A percentile compares a stretch with the other conserved stretches of the same genome.
Evolutionary conservation across 1,284 basidiomycete species (phyloP).

Genomic region (Hemileia vastatrix): DNA sequence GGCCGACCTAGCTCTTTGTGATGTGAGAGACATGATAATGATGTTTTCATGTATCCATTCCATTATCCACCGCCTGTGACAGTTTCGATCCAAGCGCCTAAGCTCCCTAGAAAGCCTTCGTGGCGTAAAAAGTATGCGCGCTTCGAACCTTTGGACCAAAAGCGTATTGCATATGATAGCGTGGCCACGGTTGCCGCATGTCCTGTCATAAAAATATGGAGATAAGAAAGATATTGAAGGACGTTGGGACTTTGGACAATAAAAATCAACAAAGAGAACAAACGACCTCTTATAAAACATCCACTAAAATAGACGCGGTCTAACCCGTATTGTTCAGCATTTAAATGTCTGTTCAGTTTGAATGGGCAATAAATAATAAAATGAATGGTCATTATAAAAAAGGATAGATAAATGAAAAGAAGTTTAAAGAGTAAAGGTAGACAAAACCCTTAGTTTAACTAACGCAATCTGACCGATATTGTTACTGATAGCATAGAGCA

Average conservation of each 20-base stretch:
- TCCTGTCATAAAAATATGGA: constrained; percentile 49
- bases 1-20: too few relatives aligned
- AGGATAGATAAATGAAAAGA: neutral
- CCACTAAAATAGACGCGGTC: constrained; percentile 98
- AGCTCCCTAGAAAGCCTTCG: constrained; percentile 85
- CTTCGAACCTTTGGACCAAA: constrained; percentile 98
- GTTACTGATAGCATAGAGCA: constrained; percentile 94
- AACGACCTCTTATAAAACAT: constrained; percentile 89
- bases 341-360: constrained; percentile 70
- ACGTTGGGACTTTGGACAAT: constrained; percentile 10
- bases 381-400: neutral
- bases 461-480: constrained; percentile 99
- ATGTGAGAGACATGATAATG: too few relatives aligned
- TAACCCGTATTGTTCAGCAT: constrained; percentile 95
- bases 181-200: constrained; percentile 96
- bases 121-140: constrained; percentile 92
- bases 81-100: constrained; percentile 92
- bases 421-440: neutral
- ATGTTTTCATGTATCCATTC: too few relatives aligned
- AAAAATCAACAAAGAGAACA: neutral
- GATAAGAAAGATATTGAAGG: neutral
- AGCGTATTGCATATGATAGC: constrained; percentile 95
- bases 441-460: constrained; percentile 46
- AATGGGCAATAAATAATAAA: constrained; percentile 6
- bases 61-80: too few relatives aligned